Conservation (phyloP, 2,329 filamentous ascomycete genomes). For the Aspergillus sergii region DNA sequence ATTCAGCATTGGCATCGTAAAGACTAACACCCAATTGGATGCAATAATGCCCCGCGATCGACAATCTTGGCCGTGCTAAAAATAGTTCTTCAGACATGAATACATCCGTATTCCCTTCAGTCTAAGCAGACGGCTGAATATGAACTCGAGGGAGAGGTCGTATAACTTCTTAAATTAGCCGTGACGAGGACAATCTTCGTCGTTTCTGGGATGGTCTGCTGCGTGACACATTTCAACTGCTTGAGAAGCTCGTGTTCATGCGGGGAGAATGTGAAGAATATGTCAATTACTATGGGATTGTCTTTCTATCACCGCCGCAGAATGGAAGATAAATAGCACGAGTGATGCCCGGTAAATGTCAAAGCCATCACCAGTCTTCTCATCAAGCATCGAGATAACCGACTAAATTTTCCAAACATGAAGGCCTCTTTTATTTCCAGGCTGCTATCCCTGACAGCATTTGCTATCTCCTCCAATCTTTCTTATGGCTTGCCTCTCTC, state of each 20-base stretch:
- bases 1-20: neutral
- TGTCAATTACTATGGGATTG: fast-evolving
- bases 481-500: neutral
- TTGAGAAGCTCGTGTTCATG: neutral
- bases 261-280: too few species aligned
- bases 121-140: neutral
- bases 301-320: too few species aligned
- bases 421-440: neutral
- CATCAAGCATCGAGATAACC: neutral
- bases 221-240: neutral
- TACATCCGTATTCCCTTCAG: neutral
- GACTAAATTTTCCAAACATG: neutral
- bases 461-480: neutral
- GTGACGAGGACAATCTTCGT: neutral
- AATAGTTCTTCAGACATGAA: neutral
- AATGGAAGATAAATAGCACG: neutral
- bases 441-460: neutral
- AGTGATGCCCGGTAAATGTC: fast-evolving
- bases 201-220: neutral
- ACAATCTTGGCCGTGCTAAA: neutral
- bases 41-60: neutral
- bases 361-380: neutral
- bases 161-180: neutral
- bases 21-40: neutral
- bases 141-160: neutral